phyloP scores from a whole-genome alignment of 805 yeast species.

The Blastobotrys terrestris region DNA sequence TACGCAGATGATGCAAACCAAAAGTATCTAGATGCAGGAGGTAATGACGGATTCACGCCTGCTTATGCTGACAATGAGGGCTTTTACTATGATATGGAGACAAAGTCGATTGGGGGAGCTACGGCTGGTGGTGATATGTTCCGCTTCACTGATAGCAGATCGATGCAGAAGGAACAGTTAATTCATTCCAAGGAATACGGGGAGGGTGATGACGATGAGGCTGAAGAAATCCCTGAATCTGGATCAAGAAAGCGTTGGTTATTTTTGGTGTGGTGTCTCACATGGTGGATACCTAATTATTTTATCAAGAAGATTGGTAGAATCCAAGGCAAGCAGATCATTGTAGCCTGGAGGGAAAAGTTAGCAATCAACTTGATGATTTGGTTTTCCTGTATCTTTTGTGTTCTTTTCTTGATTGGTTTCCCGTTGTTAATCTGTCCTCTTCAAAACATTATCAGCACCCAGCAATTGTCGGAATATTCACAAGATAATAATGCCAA shows the following conservation, averaged over 20 bases:
- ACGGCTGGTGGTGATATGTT: conserved; percentile 33
- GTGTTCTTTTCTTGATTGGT: conserved; percentile 32
- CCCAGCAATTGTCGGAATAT: conserved; percentile 30
- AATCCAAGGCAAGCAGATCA: conserved; percentile 32
- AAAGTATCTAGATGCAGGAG: conserved; percentile 23
- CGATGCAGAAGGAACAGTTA: conserved; percentile 22
- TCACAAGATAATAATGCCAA: conserved; percentile 19
- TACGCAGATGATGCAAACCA: conserved; percentile 31
- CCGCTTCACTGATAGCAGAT: conserved; percentile 21
- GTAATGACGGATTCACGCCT: conserved; percentile 13
- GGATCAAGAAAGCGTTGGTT: conserved; percentile 33
- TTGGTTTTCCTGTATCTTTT: conserved; percentile 33
- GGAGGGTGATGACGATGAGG: conserved; percentile 29
- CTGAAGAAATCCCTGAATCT: conserved; percentile 28
- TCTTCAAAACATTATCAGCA: conserved; percentile 31
- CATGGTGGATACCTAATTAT: conserved; percentile 38
- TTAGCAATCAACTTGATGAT: conserved; percentile 37
- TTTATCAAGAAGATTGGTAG: conserved; percentile 28
- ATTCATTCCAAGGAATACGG: conserved; percentile 27
- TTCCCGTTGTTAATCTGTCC: conserved; percentile 38
- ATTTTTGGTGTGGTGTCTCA: conserved; percentile 31
- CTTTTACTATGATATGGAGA: conserved; percentile 31
- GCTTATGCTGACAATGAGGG: conserved; percentile 24
- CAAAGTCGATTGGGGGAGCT: conserved; percentile 30
- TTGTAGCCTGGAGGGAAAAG: conserved; percentile 39